Evolutionary conservation across 768 basidiomycete species (phyloP).

Genomic region (Lanmaoa rubissima): DNA sequence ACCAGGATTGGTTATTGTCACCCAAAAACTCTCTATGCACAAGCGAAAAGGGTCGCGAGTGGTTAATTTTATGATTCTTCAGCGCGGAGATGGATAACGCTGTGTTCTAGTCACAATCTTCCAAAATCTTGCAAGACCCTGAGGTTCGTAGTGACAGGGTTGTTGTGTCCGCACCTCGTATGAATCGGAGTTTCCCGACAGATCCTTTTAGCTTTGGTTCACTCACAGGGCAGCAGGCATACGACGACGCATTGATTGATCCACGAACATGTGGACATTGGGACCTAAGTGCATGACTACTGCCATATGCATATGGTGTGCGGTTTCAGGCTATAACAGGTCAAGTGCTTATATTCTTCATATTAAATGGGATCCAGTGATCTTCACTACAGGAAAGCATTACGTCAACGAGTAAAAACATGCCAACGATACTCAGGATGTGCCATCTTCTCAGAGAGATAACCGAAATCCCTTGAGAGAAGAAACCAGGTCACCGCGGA

Average conservation of each 20-base stretch:
- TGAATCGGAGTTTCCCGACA: neutral
- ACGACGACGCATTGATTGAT: constrained; percentile 2
- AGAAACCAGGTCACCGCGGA: constrained; percentile 16
- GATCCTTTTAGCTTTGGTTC: constrained; percentile 1
- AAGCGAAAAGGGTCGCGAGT: constrained; percentile 4
- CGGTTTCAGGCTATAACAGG: neutral
- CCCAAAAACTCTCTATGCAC: constrained; percentile 7
- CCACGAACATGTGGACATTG: neutral
- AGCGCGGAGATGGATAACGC: constrained; percentile 11
- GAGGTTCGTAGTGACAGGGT: neutral
- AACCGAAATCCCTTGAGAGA: constrained; percentile 6
- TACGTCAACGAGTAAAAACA: constrained; percentile 12
- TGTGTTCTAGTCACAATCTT: neutral
- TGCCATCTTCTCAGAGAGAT: constrained; percentile 19
- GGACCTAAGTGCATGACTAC: neutral
- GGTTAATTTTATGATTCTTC: constrained; percentile 6
- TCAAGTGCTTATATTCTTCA: neutral
- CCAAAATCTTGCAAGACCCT: constrained; percentile 10
- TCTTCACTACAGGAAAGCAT: neutral
- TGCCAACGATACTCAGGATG: neutral
- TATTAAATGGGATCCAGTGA: neutral
- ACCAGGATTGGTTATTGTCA: constrained; percentile 7
- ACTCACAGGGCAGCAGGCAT: neutral
- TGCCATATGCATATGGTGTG: neutral
- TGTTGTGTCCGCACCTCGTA: neutral